phyloP scores from a whole-genome alignment of 225 moss, liverwort and hornwort species.

The Climacium dendroides region DNA sequence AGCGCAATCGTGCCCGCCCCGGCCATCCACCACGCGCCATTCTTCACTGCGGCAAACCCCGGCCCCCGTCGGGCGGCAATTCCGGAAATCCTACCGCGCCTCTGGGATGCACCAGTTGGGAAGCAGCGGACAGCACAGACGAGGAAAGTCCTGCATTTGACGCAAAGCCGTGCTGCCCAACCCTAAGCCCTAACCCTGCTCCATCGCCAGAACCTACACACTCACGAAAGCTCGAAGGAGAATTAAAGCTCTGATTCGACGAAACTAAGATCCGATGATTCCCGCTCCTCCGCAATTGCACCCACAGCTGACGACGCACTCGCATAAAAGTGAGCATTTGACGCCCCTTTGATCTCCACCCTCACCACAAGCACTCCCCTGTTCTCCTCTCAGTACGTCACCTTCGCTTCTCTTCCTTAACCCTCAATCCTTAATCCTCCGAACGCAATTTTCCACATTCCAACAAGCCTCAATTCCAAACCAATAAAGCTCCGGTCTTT shows the following conservation, averaged over 20 bases:
- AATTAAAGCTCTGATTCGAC: neutral
- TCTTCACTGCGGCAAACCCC: neutral
- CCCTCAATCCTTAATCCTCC: neutral
- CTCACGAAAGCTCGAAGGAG: neutral
- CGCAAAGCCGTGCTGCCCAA: neutral
- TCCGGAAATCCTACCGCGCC: neutral
- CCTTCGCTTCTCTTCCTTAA: neutral
- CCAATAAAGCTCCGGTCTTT: neutral
- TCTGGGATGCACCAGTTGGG: neutral
- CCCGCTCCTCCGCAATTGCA: conserved; percentile 19
- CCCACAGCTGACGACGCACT: conserved; percentile 65
- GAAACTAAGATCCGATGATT: neutral
- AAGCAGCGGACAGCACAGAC: neutral
- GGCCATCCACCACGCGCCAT: conserved; percentile 20
- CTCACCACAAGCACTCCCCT: neutral
- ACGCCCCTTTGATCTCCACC: neutral
- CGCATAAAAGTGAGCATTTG: conserved; percentile 75
- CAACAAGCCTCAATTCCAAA: neutral
- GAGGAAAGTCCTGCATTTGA: conserved; percentile 5
- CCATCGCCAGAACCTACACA: neutral
- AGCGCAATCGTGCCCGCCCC: conserved; percentile 52
- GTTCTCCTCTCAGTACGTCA: neutral
- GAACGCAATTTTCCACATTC: neutral
- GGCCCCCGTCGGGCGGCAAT: neutral
- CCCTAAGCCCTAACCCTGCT: conserved; percentile 23